phyloP scores from a whole-genome alignment of 225 moss, liverwort and hornwort genomes.

The Physcomitrellopsis africana region DNA sequence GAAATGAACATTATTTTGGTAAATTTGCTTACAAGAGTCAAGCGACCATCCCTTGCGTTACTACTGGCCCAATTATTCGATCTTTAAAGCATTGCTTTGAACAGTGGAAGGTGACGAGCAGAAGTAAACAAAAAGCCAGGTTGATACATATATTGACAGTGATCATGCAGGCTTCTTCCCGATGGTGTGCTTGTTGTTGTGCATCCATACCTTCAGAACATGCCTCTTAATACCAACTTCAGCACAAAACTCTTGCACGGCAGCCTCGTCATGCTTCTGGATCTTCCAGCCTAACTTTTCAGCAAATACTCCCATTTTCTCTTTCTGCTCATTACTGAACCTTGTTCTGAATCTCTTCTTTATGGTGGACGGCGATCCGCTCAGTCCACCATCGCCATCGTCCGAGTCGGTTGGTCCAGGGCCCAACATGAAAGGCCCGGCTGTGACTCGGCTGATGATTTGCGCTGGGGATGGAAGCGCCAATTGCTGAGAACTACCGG shows the following conservation, averaged over 20 bases:
- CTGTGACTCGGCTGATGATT: slow-evolving; percentile 77
- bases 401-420: slow-evolving; percentile 91
- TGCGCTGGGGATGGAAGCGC: slow-evolving; percentile 75
- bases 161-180: slow-evolving; percentile 78
- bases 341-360: slow-evolving; percentile 99
- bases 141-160: slow-evolving; percentile 7
- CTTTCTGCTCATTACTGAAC: slow-evolving; percentile 96
- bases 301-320: slow-evolving; percentile 93
- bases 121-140: not conserved
- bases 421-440: slow-evolving; percentile 77
- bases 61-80: slow-evolving; percentile 35
- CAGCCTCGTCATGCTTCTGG: slow-evolving; percentile 97
- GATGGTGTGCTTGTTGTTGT: slow-evolving; percentile 99
- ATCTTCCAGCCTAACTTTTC: slow-evolving; percentile 99
- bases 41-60: slow-evolving; percentile 19
- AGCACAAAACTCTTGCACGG: slow-evolving; percentile 97
- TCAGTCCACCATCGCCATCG: slow-evolving; percentile 86
- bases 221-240: slow-evolving; percentile 96
- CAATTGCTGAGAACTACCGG: slow-evolving; percentile 57
- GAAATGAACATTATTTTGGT: slow-evolving; percentile 44
- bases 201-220: slow-evolving; percentile 99
- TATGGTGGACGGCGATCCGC: slow-evolving; percentile 82
- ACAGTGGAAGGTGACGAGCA: slow-evolving; percentile 24
- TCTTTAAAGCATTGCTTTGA: slow-evolving; percentile 33
- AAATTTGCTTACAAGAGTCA: slow-evolving; percentile 36